Conservation (phyloP, 306 rosid species). For the Trifolium dubium region DNA sequence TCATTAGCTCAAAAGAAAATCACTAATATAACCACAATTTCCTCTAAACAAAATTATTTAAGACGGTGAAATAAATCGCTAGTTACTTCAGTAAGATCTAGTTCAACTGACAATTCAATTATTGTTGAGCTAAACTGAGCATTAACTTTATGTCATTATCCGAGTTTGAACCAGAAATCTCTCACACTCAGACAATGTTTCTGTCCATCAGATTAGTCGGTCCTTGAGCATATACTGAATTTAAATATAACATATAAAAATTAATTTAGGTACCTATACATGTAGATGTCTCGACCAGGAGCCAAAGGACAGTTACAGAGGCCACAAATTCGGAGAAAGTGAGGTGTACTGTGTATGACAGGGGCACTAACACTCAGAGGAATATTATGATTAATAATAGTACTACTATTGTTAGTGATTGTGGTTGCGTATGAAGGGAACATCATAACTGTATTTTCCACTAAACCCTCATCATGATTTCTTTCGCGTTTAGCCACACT, state of each 20-base stretch:
- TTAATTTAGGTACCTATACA: slow-evolving; percentile 63
- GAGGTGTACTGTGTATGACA: slow-evolving; percentile 47
- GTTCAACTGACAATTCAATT: no score
- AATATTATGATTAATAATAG: slow-evolving; percentile 6
- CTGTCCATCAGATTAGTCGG: no score
- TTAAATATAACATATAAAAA: neutral
- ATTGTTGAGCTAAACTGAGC: no score
- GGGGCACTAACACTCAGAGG: neutral
- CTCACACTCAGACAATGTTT: no score
- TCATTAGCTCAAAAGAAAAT: neutral
- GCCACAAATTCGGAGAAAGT: slow-evolving; percentile 74
- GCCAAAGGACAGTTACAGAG: slow-evolving; percentile 66
- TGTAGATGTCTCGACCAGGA: slow-evolving; percentile 81
- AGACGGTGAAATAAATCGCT: no score
- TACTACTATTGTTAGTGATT: neutral
- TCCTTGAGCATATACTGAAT: no score
- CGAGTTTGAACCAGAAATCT: no score
- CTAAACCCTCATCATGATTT: neutral
- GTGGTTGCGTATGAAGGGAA: slow-evolving; percentile 51
- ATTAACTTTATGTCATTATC: no score
- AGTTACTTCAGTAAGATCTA: no score
- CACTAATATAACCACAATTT: neutral
- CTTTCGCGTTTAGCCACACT: no score
- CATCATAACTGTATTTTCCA: neutral
- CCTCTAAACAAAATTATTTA: no score